phyloP scores from a whole-genome alignment of 805 yeast species.

The Starmerella asiatica region DNA sequence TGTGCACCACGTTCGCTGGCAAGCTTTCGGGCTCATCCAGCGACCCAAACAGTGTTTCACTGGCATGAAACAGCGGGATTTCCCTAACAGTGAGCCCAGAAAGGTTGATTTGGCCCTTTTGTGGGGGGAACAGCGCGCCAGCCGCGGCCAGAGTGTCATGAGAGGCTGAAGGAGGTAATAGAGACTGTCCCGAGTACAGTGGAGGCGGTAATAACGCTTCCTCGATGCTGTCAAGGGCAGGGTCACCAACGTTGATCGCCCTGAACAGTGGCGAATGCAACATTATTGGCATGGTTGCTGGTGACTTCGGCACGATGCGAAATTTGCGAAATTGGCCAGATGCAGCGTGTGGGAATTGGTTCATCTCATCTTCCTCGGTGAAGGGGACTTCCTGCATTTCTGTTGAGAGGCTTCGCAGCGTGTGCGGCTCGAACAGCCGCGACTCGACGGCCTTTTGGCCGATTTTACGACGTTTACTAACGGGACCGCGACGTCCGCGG shows the following conservation, averaged over 20 bases:
- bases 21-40: neutral
- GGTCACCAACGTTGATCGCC: neutral
- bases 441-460: constrained; percentile 7
- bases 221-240: neutral
- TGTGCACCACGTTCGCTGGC: neutral
- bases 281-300: neutral
- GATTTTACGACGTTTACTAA: constrained; percentile 8
- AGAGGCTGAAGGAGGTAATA: neutral
- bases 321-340: constrained; percentile 12
- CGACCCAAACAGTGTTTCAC: neutral
- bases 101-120: too few species aligned
- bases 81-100: too few species aligned
- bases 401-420: constrained; percentile 1
- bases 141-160: too few species aligned
- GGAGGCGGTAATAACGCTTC: neutral
- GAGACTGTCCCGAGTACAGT: neutral
- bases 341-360: neutral
- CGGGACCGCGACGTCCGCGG: constrained; percentile 5
- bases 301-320: constrained; percentile 1
- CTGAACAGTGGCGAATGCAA: constrained; percentile 2
- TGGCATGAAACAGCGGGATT: too few species aligned
- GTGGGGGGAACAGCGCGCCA: too few species aligned
- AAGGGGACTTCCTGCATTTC: constrained; percentile 12
- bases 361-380: constrained; percentile 10
- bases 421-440: neutral